Evolutionary conservation across 208 protist species (phyloP).

Genomic region (Acanthamoeba divionensis): DNA sequence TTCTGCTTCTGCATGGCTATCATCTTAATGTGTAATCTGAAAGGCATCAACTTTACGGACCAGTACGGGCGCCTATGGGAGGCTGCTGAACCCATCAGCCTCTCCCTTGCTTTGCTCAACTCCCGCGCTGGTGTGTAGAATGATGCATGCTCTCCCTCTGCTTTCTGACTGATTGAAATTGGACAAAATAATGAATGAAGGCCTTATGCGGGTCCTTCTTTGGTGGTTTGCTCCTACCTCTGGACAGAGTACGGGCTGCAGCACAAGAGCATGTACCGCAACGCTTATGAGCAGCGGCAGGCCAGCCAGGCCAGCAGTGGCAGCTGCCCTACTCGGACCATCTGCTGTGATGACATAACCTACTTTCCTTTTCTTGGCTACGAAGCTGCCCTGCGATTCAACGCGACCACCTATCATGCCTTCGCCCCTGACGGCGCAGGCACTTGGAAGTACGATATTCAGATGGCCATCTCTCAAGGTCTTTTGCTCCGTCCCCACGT

Average conservation of each 20-base stretch:
- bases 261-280: conserved; percentile 1
- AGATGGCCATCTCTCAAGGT: conserved; percentile 5
- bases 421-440: background rate
- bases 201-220: background rate
- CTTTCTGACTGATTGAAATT: background rate
- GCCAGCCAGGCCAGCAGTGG: background rate
- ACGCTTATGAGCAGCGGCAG: conserved; percentile 25
- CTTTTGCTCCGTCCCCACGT: background rate
- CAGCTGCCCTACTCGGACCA: background rate
- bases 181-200: background rate
- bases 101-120: background rate
- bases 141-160: background rate
- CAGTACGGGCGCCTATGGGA: background rate
- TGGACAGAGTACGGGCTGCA: background rate
- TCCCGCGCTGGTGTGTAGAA: background rate
- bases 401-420: background rate
- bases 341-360: background rate
- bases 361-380: background rate
- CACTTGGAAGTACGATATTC: background rate
- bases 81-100: background rate
- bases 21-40: background rate
- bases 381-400: background rate
- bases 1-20: background rate
- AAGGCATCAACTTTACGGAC: conserved; percentile 15
- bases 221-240: background rate